Evolutionary conservation across 2,329 filamentous ascomycete species (phyloP), one percentile per base, ranked within the genome.

Genomic region (Gaeumannomyces sp.): DNA sequence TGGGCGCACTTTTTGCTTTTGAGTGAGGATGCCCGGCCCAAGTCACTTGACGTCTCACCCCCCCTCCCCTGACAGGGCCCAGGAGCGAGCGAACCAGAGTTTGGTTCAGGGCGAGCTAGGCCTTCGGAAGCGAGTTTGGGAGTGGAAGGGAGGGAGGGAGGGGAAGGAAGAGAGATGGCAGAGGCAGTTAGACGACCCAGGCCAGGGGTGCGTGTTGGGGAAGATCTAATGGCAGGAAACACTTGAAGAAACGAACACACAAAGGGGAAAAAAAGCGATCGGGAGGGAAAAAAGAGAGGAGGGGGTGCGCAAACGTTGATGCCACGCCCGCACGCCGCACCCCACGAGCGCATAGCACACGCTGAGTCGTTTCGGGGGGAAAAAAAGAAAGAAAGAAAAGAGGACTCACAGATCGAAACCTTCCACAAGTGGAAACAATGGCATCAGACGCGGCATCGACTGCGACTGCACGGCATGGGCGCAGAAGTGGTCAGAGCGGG

Each of bases 381-480:
- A 64, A n/a, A 64, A 45, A 53, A 60, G 63, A 61, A 64, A 66
- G 59, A 65, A 28, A 59, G 57, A 33, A 33, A 45, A n/a, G 25
- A 53, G 45, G 22, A 53, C 62, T 27, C 66, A 60, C 59, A 68
- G 68, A 65, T 67, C 70, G 67, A 72, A 72, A 71, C 71, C 68
- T 72, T 71, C 70, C 67, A 62, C 69, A 73, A 72, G 66, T 64
- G 70, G 70, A 66, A 72, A 68, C 65, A 68, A 8, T 70, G 59
- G 62, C 53, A 62, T 63, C 67, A 65, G 68, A 68, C 69, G 68
- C 70, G 67, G 70, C 69, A 71, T 65, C 68, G 68, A 66, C 66
- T 65, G 69, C 67, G 63, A 68, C 68, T 67, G 68, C 66, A 70
- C 45, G 38, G 62, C 56, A 64, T 45, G 62, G 61, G 61, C 61